Evolutionary conservation across 768 basidiomycete genomes (phyloP).

Genomic region (Xerocomus spinulosus): DNA sequence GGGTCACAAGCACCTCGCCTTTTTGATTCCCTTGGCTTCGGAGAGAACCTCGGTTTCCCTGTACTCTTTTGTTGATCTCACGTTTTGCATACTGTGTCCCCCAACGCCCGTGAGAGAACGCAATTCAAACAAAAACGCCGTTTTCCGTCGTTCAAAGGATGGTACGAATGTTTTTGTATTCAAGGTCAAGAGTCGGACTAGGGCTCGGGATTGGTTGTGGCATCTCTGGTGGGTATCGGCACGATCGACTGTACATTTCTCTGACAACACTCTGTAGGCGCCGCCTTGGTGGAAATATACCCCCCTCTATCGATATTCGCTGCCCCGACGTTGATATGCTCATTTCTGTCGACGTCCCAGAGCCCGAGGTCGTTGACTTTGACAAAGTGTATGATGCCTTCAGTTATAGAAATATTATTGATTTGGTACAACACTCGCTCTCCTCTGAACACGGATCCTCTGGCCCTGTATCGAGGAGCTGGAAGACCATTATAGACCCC

Average conservation of each 20-base stretch:
- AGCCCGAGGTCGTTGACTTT: constrained; percentile 35
- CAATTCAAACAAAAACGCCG: constrained; percentile 40
- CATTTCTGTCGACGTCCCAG: constrained; percentile 67
- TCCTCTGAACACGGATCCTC: constrained; percentile 37
- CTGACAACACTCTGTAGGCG: constrained; percentile 43
- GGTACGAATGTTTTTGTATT: constrained; percentile 88
- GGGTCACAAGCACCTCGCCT: constrained; percentile 75
- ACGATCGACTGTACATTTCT: neutral
- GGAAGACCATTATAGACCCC: constrained; percentile 55
- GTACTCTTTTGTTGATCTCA: constrained; percentile 83
- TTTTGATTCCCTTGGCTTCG: constrained; percentile 66
- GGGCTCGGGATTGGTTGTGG: constrained; percentile 90
- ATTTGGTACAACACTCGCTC: constrained; percentile 51
- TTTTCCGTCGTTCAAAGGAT: constrained; percentile 47
- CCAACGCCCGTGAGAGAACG: constrained; percentile 43
- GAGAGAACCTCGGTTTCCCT: constrained; percentile 68
- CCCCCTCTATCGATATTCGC: constrained; percentile 61
- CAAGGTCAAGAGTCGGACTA: constrained; percentile 70
- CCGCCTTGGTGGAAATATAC: constrained; percentile 67
- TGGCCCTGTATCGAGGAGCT: constrained; percentile 38
- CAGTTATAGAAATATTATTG: constrained; percentile 56
- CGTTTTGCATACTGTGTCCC: constrained; percentile 71
- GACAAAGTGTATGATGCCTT: constrained; percentile 47
- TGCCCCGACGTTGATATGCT: constrained; percentile 64
- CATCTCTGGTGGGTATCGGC: constrained; percentile 59